These are phyloP conservation scores for Paramecium caudatum DNA, from an alignment of 73 alveolate species.

Conservation along the genomic window DNA sequence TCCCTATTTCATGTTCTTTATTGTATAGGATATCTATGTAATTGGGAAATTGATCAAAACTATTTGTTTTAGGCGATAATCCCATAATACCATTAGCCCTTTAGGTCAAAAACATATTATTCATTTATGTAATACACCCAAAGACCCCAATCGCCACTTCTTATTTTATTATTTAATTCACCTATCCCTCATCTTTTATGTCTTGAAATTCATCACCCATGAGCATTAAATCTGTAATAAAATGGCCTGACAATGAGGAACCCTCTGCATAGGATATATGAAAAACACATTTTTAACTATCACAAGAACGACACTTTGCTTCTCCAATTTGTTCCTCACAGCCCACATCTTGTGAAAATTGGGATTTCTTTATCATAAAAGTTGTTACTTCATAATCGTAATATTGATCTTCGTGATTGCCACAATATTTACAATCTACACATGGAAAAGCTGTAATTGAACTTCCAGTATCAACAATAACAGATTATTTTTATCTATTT, in stretches of 20 bases:
- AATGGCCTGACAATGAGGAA: slow-evolving; percentile 86
- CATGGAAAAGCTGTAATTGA: slow-evolving; percentile 96
- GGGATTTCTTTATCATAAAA: slow-evolving; percentile 11
- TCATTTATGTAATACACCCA: slow-evolving; percentile 94
- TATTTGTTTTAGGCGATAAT: slow-evolving; percentile 78
- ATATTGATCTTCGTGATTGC: slow-evolving; percentile 86
- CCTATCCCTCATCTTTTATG: background rate
- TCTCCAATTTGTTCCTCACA: slow-evolving; percentile 74
- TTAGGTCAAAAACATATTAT: slow-evolving; percentile 90
- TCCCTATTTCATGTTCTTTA: slow-evolving; percentile 67
- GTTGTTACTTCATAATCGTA: slow-evolving; percentile 70
- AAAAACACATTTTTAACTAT: slow-evolving; percentile 84
- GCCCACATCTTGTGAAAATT: slow-evolving; percentile 70
- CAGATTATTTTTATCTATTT: slow-evolving; percentile 61
- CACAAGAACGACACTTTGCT: slow-evolving; percentile 75
- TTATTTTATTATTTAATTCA: slow-evolving; percentile 71
- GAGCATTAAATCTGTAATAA: slow-evolving; percentile 81
- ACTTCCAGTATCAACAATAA: slow-evolving; percentile 95
- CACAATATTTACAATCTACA: slow-evolving; percentile 89
- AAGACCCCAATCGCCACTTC: slow-evolving; percentile 79
- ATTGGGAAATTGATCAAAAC: slow-evolving; percentile 79
- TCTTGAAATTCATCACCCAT: slow-evolving; percentile 83
- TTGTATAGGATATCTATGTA: slow-evolving; percentile 76
- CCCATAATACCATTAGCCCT: slow-evolving; percentile 98
- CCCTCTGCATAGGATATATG: slow-evolving; percentile 92